These are phyloP conservation scores for Boletus sp. DNA, from an alignment of 1,284 basidiomycete species.

Conservation along the genomic window DNA sequence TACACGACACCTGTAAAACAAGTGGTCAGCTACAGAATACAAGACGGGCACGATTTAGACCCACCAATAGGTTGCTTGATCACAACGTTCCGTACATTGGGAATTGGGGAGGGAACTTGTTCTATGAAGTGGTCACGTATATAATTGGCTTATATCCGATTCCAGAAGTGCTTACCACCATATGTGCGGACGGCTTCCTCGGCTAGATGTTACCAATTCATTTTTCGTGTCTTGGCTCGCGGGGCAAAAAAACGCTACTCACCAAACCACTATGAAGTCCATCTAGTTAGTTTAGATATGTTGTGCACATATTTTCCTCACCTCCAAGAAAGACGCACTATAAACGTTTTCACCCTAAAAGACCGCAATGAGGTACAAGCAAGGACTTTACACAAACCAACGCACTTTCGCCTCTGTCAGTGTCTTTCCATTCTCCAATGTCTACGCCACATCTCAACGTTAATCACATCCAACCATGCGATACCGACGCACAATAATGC, in stretches of 20 bases:
- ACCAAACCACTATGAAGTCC: conserved; percentile 72
- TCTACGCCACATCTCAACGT: conserved; percentile 50
- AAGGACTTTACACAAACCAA: neutral
- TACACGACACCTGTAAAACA: conserved; percentile 59
- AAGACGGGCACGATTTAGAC: conserved; percentile 24
- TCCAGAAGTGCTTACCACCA: conserved; percentile 54
- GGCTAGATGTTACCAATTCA: conserved; percentile 47
- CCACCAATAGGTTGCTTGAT: conserved; percentile 93
- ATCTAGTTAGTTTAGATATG: conserved; percentile 5
- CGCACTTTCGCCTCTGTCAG: conserved; percentile 76
- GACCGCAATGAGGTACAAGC: neutral
- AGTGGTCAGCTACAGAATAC: conserved; percentile 1
- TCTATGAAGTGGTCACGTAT: conserved; percentile 47
- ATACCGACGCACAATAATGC: conserved; percentile 68
- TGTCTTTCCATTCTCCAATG: conserved; percentile 92
- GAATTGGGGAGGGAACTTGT: conserved; percentile 79
- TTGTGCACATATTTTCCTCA: conserved; percentile 35
- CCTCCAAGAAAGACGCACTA: conserved; percentile 85
- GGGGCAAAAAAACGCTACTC: conserved; percentile 29
- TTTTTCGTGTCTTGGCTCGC: neutral
- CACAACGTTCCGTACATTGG: conserved; percentile 82
- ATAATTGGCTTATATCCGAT: neutral
- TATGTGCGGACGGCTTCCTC: conserved; percentile 88
- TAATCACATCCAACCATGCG: conserved; percentile 18
- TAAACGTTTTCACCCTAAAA: conserved; percentile 77